Conservation (phyloP, 495 filamentous ascomycete species). For the Lindgomyces ingoldianus region DNA sequence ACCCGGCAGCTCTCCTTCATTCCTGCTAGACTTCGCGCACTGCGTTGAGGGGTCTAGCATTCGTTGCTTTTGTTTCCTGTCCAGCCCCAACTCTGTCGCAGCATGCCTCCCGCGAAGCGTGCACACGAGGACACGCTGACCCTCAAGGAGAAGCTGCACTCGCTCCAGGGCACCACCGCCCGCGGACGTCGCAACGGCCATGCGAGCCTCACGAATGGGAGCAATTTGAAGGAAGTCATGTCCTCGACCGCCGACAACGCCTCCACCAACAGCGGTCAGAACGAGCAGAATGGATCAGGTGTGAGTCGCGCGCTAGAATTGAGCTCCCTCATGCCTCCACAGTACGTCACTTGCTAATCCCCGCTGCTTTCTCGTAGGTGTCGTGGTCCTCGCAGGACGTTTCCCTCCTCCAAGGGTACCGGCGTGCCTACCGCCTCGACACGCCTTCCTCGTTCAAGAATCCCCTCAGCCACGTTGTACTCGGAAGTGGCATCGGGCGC, state of each 20-base stretch:
- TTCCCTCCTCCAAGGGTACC: constrained; percentile 75
- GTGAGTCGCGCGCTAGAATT: constrained; percentile 25
- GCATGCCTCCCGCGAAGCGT: constrained; percentile 37
- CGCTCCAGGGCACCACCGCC: constrained; percentile 12
- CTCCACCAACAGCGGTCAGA: constrained; percentile 34
- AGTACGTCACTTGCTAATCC: constrained; percentile 2
- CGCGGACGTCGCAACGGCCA: constrained; percentile 36
- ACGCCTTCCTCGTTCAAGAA: constrained; percentile 69
- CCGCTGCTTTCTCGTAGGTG: constrained; percentile 55
- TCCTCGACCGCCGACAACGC: constrained; percentile 37
- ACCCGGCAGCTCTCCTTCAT: not conserved
- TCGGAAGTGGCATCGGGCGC: constrained; percentile 71
- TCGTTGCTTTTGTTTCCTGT: not conserved
- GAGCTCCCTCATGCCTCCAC: constrained; percentile 2
- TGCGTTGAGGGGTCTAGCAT: constrained; percentile 16
- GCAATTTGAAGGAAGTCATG: constrained; percentile 44
- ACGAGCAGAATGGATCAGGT: constrained; percentile 36
- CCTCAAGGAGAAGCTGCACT: constrained; percentile 38
- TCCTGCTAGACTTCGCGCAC: constrained; percentile 20
- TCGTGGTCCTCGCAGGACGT: constrained; percentile 73
- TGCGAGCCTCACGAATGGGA: constrained; percentile 34
- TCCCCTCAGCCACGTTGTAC: constrained; percentile 69
- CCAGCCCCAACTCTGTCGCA: not conserved
- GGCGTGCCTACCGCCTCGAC: constrained; percentile 71
- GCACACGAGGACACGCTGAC: constrained; percentile 29